Evolutionary conservation across 176 grass and related monocot species (phyloP).

Genomic region (Paspalum vaginatum): DNA sequence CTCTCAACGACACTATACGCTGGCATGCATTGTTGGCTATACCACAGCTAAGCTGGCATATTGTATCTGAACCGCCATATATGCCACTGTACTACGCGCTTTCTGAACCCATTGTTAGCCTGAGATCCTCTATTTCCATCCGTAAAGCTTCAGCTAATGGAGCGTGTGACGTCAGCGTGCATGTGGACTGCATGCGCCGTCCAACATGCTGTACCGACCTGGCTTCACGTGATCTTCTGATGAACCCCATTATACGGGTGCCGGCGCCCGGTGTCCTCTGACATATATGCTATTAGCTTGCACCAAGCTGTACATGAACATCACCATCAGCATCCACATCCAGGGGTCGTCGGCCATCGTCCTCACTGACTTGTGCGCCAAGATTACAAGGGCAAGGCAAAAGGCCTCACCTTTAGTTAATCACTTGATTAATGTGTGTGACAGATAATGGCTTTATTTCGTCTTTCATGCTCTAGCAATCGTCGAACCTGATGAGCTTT

Average conservation of each 20-base stretch:
- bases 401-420: neutral
- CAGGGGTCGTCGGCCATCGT: neutral
- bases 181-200: slow-evolving; percentile 21
- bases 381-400: slow-evolving; percentile 6
- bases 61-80: no score
- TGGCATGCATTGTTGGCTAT: no score
- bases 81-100: no score
- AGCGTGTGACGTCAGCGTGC: slow-evolving; percentile 19
- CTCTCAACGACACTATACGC: no score
- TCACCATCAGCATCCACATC: neutral
- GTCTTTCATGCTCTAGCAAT: neutral
- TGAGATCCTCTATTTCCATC: no score
- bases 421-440: neutral
- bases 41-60: no score
- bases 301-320: slow-evolving; percentile 28
- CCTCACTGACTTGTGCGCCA: slow-evolving; percentile 39
- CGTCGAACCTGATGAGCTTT: no score
- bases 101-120: no score
- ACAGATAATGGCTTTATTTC: neutral
- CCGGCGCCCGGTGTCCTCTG: neutral
- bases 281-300: slow-evolving; percentile 36
- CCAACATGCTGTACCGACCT: slow-evolving; percentile 31
- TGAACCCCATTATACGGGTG: neutral
- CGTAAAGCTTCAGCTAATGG: neutral
- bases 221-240: slow-evolving; percentile 25